These are phyloP conservation scores for Globisporangium sylvaticum DNA, from an alignment of 352 stramenopile genomes.

Conservation along the genomic window DNA sequence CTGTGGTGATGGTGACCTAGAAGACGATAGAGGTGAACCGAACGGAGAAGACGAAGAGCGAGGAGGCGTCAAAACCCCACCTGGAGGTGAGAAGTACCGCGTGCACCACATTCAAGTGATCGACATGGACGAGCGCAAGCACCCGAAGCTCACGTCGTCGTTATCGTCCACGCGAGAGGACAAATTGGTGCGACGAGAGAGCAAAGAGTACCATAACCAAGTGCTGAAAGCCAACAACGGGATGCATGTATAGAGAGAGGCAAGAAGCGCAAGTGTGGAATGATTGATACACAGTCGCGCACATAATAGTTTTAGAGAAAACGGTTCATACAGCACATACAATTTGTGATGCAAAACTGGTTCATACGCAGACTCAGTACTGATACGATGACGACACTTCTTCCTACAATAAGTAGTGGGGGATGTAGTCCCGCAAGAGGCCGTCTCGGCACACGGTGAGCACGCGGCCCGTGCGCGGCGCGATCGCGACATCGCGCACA, in stretches of 20 bases:
- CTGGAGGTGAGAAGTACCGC: slow-evolving; percentile 3
- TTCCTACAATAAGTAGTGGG: slow-evolving; percentile 28
- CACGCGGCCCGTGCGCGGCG: slow-evolving; percentile 30
- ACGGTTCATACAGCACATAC: not conserved
- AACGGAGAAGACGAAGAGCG: not conserved
- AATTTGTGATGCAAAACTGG: not conserved
- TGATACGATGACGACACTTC: not conserved
- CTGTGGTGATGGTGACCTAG: not conserved
- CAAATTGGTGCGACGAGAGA: slow-evolving; percentile 50
- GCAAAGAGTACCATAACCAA: slow-evolving; percentile 43
- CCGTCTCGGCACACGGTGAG: slow-evolving; percentile 62
- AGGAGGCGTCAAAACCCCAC: not conserved
- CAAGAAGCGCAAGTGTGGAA: slow-evolving; percentile 14
- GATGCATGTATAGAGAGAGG: slow-evolving; percentile 31
- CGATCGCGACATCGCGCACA: slow-evolving; percentile 49
- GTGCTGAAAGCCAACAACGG: slow-evolving; percentile 13
- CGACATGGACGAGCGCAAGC: slow-evolving; percentile 15
- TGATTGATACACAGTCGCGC: not conserved
- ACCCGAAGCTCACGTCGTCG: slow-evolving; percentile 4
- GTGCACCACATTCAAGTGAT: slow-evolving; percentile 18
- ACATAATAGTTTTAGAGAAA: not conserved
- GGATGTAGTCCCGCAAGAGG: slow-evolving; percentile 61
- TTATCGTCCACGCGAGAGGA: slow-evolving; percentile 18
- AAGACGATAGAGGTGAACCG: not conserved
- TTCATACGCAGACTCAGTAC: not conserved